Percentiles rank a stretch among this genome's conserved stretches.
Conservation (phyloP, 805 yeast species). For the Debaryomyces tyrocola region DNA sequence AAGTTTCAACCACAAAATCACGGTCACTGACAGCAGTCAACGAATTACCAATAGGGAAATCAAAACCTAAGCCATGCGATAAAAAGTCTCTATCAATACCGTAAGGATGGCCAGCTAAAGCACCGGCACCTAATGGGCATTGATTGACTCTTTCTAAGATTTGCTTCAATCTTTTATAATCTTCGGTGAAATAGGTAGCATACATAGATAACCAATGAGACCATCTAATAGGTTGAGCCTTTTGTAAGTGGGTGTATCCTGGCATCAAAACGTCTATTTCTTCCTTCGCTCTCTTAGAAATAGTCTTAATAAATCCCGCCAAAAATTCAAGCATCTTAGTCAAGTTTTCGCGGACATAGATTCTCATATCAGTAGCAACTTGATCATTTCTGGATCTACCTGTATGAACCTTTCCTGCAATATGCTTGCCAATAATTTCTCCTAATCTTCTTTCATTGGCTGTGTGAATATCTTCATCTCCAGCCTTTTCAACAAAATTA, state of each 20-base stretch:
- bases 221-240: constrained; percentile 99
- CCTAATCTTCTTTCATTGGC: constrained; percentile 98
- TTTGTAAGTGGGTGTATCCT: constrained; percentile 97
- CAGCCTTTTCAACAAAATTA: constrained; percentile 70
- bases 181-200: constrained; percentile 92
- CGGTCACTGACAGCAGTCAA: constrained; percentile 96
- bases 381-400: constrained; percentile 99
- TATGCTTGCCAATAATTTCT: constrained; percentile 88
- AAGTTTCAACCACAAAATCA: constrained; percentile 92
- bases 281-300: constrained; percentile 71
- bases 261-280: constrained; percentile 97
- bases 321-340: constrained; percentile 57
- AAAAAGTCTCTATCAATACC: constrained; percentile 95
- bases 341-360: constrained; percentile 81
- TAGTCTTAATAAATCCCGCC: constrained; percentile 62
- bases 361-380: constrained; percentile 98
- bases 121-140: constrained; percentile 96
- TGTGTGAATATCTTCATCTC: constrained; percentile 98
- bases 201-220: constrained; percentile 94
- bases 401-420: constrained; percentile 98
- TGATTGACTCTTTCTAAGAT: constrained; percentile 78
- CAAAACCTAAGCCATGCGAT: constrained; percentile 77
- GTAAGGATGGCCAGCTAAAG: constrained; percentile 98
- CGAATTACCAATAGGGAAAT: constrained; percentile 90
- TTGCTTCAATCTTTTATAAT: constrained; percentile 80